phyloP scores from a whole-genome alignment of 257 asterid species.

The Petunia axillaris region DNA sequence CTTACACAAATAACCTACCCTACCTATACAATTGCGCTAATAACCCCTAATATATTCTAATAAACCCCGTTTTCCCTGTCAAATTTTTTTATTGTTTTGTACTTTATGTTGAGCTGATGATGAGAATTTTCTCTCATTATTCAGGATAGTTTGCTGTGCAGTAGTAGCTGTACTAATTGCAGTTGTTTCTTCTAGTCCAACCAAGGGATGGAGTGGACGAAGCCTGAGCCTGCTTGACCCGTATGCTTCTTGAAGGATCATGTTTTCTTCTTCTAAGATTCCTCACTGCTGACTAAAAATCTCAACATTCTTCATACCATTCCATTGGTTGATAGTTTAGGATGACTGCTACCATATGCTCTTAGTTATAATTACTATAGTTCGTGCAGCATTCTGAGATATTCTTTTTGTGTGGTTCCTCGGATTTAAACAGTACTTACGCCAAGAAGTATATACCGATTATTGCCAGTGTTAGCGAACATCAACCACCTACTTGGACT shows the following conservation, averaged over 20 bases:
- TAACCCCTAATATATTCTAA: no score
- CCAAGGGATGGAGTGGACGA: conserved; percentile 99
- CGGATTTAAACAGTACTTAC: conserved; percentile 74
- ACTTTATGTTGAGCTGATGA: no score
- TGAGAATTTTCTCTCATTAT: conserved; percentile 1
- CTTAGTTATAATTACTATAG: neutral
- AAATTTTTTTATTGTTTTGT: no score
- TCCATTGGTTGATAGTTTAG: no score
- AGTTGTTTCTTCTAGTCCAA: conserved; percentile 98
- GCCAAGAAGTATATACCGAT: conserved; percentile 99
- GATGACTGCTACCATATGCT: neutral
- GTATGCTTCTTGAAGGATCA: conserved; percentile 47
- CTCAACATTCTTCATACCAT: no score
- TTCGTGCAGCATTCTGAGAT: conserved; percentile 33
- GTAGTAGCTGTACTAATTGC: conserved; percentile 81
- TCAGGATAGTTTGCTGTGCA: conserved; percentile 79
- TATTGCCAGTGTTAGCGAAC: conserved; percentile 98
- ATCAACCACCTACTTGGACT: conserved; percentile 99
- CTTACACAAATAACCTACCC: no score
- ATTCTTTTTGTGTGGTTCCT: conserved; percentile 24
- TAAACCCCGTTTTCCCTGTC: no score
- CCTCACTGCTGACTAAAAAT: no score
- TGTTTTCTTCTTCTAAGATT: neutral
- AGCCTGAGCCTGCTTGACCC: conserved; percentile 99
- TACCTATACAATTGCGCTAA: no score